Conservation (phyloP, 169 alveolate species). For the Plasmodium fragile region DNA sequence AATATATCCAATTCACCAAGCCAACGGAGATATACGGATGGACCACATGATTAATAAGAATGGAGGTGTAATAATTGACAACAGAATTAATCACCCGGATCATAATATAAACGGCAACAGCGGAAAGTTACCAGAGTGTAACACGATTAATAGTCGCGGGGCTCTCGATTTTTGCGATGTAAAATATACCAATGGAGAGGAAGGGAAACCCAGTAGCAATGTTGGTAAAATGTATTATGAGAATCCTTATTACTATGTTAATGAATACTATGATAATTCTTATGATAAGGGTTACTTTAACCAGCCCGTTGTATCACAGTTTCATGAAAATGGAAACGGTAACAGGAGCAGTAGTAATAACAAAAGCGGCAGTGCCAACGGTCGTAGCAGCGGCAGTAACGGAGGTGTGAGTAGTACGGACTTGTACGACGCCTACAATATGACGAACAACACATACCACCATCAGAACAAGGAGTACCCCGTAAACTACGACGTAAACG, state of each 20-base stretch:
- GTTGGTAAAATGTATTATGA: conserved; percentile 21
- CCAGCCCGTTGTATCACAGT: background rate
- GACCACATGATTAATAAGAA: conserved; percentile 11
- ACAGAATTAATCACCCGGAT: conserved; percentile 29
- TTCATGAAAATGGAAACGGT: background rate
- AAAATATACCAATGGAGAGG: conserved; percentile 19
- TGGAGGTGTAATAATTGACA: background rate
- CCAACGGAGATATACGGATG: conserved; percentile 1
- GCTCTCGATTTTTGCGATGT: conserved; percentile 12
- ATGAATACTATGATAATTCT: conserved; percentile 5
- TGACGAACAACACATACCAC: background rate
- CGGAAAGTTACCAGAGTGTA: background rate
- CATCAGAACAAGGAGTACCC: background rate
- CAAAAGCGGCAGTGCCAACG: background rate
- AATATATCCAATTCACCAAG: conserved; percentile 1
- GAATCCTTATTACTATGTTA: conserved; percentile 20
- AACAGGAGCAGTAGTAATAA: conserved; percentile 1
- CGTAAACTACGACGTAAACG: background rate
- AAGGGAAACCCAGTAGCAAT: background rate
- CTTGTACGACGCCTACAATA: background rate
- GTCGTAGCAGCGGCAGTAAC: background rate
- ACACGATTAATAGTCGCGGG: background rate
- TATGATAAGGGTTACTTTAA: conserved; percentile 15
- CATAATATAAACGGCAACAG: background rate
- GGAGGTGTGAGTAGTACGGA: background rate